These are phyloP conservation scores for Meripilus lineatus DNA, from an alignment of 1,284 basidiomycete species.

Conservation along the genomic window DNA sequence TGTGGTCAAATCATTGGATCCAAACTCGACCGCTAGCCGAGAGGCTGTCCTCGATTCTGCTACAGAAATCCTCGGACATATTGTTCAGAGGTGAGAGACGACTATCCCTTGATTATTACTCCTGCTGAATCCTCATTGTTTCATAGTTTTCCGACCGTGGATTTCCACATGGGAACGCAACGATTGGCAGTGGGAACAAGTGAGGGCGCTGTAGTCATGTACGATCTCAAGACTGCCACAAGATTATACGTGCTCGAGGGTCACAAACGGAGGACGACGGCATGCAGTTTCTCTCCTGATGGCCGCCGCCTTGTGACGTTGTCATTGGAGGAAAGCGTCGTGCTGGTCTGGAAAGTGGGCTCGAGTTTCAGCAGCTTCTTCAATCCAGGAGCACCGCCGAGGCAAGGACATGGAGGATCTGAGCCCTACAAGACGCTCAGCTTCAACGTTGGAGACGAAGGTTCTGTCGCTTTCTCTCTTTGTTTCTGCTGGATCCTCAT, in stretches of 20 bases:
- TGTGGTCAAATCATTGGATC: slow-evolving; percentile 95
- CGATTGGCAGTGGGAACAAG: slow-evolving; percentile 90
- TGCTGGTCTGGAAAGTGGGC: slow-evolving; percentile 90
- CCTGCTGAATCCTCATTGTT: background rate
- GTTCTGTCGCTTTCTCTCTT: slow-evolving; percentile 25
- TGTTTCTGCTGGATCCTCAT: background rate
- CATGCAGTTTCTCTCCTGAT: slow-evolving; percentile 89
- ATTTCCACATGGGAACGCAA: slow-evolving; percentile 85
- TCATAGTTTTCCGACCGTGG: slow-evolving; percentile 83
- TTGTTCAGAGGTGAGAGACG: slow-evolving; percentile 70
- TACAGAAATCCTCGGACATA: slow-evolving; percentile 88
- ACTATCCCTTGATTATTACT: background rate
- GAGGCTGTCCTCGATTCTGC: slow-evolving; percentile 89
- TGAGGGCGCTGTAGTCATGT: slow-evolving; percentile 93
- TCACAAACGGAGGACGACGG: slow-evolving; percentile 75
- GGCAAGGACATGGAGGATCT: slow-evolving; percentile 80
- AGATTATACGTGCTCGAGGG: slow-evolving; percentile 93
- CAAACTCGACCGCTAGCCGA: slow-evolving; percentile 77
- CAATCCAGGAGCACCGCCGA: slow-evolving; percentile 84
- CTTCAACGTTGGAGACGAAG: slow-evolving; percentile 67
- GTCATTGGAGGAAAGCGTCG: slow-evolving; percentile 77
- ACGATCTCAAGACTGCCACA: slow-evolving; percentile 95
- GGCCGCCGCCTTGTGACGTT: slow-evolving; percentile 86
- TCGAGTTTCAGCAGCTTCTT: slow-evolving; percentile 85
- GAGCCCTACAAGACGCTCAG: slow-evolving; percentile 81